These are phyloP conservation scores for Phialophora tarda DNA, from an alignment of 2,329 filamentous ascomycete species.

Conservation along the genomic window DNA sequence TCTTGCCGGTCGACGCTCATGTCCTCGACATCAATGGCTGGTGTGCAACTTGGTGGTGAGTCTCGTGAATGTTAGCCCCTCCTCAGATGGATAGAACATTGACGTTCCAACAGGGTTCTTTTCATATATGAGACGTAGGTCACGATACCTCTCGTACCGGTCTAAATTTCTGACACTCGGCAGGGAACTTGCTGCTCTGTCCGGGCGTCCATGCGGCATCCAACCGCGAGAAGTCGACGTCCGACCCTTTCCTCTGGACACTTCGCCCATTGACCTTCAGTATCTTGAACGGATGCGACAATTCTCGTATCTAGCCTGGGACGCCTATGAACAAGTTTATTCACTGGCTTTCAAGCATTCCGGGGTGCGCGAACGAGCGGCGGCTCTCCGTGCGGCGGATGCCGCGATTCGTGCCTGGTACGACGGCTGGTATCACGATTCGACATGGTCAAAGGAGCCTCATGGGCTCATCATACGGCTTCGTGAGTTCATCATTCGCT, in stretches of 20 bases:
- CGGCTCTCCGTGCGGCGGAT: slow-evolving; percentile 20
- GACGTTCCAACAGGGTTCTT: slow-evolving; percentile 14
- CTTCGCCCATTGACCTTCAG: slow-evolving; percentile 23
- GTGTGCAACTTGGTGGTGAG: slow-evolving; percentile 18
- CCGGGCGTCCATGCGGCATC: slow-evolving; percentile 22
- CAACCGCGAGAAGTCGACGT: slow-evolving; percentile 45
- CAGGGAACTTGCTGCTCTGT: slow-evolving; percentile 20
- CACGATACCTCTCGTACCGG: slow-evolving; percentile 13
- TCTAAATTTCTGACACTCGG: slow-evolving; percentile 8
- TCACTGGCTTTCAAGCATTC: slow-evolving; percentile 15
- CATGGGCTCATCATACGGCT: slow-evolving; percentile 24
- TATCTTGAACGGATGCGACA: slow-evolving; percentile 29
- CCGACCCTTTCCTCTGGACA: slow-evolving; percentile 73
- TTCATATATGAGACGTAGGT: slow-evolving; percentile 27
- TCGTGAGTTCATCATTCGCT: slow-evolving; percentile 14
- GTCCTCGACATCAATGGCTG: slow-evolving; percentile 11
- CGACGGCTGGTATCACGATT: slow-evolving; percentile 14
- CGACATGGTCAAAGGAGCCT: slow-evolving; percentile 22
- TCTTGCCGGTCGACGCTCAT: slow-evolving; percentile 15
- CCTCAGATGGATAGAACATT: background rate
- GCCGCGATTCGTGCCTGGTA: slow-evolving; percentile 16
- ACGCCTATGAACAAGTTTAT: slow-evolving; percentile 25
- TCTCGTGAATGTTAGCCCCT: background rate
- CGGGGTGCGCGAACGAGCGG: slow-evolving; percentile 6
- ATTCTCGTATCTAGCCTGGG: slow-evolving; percentile 26